phyloP scores from a whole-genome alignment of 805 yeast species.

The Yamadazyma philogaea region DNA sequence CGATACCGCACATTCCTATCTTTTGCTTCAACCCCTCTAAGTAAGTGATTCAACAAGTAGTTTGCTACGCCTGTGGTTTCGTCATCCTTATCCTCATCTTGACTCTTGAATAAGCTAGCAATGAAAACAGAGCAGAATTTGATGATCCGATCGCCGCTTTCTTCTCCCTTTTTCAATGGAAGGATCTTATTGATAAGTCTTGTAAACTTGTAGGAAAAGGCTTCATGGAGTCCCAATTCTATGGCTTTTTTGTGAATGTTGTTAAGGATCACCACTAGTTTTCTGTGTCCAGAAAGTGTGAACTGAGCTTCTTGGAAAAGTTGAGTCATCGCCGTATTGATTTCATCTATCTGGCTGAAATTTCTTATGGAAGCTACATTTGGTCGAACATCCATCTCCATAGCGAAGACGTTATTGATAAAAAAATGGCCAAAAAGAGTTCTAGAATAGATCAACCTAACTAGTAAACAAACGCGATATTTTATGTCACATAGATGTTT shows the following conservation, averaged over 20 bases:
- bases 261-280: conserved; percentile 62
- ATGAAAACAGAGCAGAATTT: conserved; percentile 64
- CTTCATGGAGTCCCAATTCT: conserved; percentile 49
- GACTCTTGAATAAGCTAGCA: conserved; percentile 37
- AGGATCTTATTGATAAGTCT: conserved; percentile 62
- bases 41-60: conserved; percentile 58
- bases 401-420: neutral
- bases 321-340: conserved; percentile 49
- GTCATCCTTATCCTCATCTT: conserved; percentile 15
- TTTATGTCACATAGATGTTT: neutral
- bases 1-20: conserved; percentile 77
- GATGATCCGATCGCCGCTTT: conserved; percentile 71
- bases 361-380: conserved; percentile 4
- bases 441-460: neutral
- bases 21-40: conserved; percentile 76
- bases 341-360: conserved; percentile 19
- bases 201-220: conserved; percentile 60
- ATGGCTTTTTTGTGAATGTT: conserved; percentile 56
- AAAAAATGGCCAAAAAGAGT: neutral
- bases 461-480: conserved; percentile 12
- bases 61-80: conserved; percentile 35
- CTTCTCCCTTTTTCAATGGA: conserved; percentile 64
- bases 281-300: conserved; percentile 72
- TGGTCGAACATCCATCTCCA: conserved; percentile 6
- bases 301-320: conserved; percentile 79